These are phyloP conservation scores for Cyberlindnera petersonii DNA, from an alignment of 805 yeast genomes.

Conservation along the genomic window DNA sequence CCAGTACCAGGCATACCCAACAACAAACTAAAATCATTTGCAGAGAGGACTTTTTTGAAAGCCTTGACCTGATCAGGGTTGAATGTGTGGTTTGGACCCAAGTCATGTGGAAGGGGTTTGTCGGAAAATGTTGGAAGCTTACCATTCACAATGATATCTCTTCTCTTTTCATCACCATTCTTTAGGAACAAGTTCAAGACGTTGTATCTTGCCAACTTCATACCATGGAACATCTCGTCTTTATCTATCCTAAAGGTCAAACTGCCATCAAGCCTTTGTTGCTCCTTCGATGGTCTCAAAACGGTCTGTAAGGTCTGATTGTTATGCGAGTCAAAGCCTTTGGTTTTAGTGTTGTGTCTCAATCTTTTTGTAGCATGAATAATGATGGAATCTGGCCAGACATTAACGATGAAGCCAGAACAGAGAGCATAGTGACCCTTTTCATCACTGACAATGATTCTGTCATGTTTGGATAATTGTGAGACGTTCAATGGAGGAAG, in stretches of 20 bases:
- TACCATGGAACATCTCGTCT: conserved; percentile 71
- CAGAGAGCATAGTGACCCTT: conserved; percentile 72
- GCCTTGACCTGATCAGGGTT: conserved; percentile 75
- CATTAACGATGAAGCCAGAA: conserved; percentile 49
- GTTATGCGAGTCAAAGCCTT: conserved; percentile 38
- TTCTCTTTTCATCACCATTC: conserved; percentile 34
- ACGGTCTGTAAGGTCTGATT: conserved; percentile 54
- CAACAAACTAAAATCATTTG: conserved; percentile 74
- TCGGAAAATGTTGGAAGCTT: conserved; percentile 28
- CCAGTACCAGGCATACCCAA: conserved; percentile 99
- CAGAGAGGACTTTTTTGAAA: conserved; percentile 54
- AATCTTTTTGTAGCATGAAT: conserved; percentile 55
- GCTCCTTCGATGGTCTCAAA: conserved; percentile 26
- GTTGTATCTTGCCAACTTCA: conserved; percentile 75
- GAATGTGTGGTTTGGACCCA: conserved; percentile 31
- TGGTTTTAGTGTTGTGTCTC: conserved; percentile 30
- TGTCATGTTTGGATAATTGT: conserved; percentile 56
- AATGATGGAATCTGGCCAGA: conserved; percentile 41
- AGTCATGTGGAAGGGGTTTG: conserved; percentile 23
- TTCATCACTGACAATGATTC: conserved; percentile 75
- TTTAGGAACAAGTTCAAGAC: conserved; percentile 60
- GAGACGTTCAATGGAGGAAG: conserved; percentile 31
- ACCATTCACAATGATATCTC: conserved; percentile 33
- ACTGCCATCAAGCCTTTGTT: conserved; percentile 7
- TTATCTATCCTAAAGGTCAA: conserved; percentile 65